Evolutionary conservation across 78 protist genomes (phyloP).

Genomic region (Polysphondylium violaceum): DNA sequence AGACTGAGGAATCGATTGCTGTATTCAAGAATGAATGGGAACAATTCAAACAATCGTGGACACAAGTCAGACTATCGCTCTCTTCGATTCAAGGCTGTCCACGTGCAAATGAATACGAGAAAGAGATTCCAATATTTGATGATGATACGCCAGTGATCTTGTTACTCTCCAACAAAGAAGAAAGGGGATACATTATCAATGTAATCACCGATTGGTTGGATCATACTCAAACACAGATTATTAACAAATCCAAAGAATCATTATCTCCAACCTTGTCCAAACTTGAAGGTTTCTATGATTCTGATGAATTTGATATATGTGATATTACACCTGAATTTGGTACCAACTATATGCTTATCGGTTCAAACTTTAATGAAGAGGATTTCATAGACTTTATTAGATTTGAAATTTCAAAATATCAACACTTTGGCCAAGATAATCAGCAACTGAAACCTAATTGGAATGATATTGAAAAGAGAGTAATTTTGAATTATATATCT

Average conservation of each 20-base stretch:
- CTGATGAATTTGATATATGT: slow-evolving; percentile 7
- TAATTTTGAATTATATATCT: slow-evolving; percentile 1
- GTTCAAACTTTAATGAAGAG: neutral
- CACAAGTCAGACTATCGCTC: neutral
- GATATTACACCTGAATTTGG: slow-evolving; percentile 35
- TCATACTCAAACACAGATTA: slow-evolving; percentile 1
- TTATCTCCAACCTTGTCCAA: neutral
- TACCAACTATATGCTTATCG: slow-evolving; percentile 14
- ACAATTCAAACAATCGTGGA: neutral
- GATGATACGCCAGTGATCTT: neutral
- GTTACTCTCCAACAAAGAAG: neutral
- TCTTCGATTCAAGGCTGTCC: slow-evolving; percentile 13
- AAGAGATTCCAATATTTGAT: neutral
- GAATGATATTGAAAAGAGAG: slow-evolving; percentile 11
- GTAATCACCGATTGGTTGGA: slow-evolving; percentile 41
- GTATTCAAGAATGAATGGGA: neutral
- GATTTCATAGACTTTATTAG: neutral
- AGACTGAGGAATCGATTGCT: neutral
- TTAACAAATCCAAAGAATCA: neutral
- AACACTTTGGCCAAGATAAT: neutral
- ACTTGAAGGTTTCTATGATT: neutral
- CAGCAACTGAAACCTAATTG: neutral
- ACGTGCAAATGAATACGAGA: slow-evolving; percentile 12
- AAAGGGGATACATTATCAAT: slow-evolving; percentile 12
- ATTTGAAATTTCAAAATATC: slow-evolving; percentile 3